Conservation (phyloP, 1,284 basidiomycete genomes). For the Pseudozyma tsukubaensis region DNA sequence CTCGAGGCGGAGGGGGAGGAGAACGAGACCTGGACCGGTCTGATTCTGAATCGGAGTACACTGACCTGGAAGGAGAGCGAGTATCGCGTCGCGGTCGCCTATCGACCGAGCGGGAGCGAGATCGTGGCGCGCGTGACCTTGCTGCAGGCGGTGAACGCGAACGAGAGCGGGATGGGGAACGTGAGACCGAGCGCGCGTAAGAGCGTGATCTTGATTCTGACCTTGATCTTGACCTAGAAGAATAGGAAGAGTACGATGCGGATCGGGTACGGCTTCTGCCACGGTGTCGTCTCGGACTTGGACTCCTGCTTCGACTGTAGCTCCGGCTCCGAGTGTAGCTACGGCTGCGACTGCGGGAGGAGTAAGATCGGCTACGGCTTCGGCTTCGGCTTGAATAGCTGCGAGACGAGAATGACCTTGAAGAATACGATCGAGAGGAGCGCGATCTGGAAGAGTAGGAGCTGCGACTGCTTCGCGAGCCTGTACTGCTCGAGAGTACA, state of each 20-base stretch:
- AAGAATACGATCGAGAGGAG: constrained; percentile 36
- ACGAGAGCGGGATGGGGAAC: constrained; percentile 9
- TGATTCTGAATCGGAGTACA: constrained; percentile 15
- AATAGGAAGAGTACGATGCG: constrained; percentile 44
- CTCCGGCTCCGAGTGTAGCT: constrained; percentile 12
- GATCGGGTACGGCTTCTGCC: constrained; percentile 32
- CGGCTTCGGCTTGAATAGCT: constrained; percentile 38
- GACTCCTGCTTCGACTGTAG: constrained; percentile 6
- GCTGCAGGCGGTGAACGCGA: constrained; percentile 19
- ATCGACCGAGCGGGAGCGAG: constrained; percentile 24
- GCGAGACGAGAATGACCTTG: constrained; percentile 19
- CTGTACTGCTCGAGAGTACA: constrained; percentile 34
- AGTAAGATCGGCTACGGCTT: constrained; percentile 30
- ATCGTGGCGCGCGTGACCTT: constrained; percentile 13
- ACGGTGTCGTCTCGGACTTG: constrained; percentile 15
- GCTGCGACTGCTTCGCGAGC: constrained; percentile 33
- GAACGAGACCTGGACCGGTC: constrained; percentile 24
- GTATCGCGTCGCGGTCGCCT: background rate
- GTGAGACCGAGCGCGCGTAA: constrained; percentile 16
- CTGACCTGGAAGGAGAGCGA: constrained; percentile 20
- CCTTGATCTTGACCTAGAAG: constrained; percentile 31
- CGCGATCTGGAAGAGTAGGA: constrained; percentile 39
- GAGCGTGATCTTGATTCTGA: constrained; percentile 28
- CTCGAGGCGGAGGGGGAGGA: constrained; percentile 5
- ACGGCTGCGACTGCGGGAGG: constrained; percentile 34